Evolutionary conservation across 768 basidiomycete species (phyloP).

Genomic region (Trametes cubensis): DNA sequence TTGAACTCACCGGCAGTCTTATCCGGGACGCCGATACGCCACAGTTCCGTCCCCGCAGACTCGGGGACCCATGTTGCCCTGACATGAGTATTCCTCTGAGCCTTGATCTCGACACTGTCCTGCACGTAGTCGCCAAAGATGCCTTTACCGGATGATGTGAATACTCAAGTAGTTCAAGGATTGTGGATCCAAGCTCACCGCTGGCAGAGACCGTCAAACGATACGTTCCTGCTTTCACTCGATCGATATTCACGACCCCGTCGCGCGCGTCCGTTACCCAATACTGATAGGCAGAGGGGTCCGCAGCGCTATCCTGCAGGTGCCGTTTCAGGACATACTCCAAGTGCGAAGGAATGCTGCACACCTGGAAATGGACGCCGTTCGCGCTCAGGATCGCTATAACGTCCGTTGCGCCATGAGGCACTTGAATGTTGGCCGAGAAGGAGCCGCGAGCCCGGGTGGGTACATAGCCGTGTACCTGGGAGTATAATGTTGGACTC

Average conservation of each 20-base stretch:
- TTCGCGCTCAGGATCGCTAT: constrained; percentile 32
- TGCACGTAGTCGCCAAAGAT: constrained; percentile 34
- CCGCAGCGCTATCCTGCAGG: constrained; percentile 29
- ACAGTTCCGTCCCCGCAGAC: constrained; percentile 31
- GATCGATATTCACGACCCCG: constrained; percentile 26
- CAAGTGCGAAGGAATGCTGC: neutral
- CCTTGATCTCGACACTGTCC: constrained; percentile 28
- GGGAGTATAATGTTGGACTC: neutral
- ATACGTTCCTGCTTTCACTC: constrained; percentile 34
- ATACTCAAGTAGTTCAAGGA: neutral
- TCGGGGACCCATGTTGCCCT: constrained; percentile 29
- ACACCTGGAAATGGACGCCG: constrained; percentile 27
- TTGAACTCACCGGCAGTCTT: constrained; percentile 32
- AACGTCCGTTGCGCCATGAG: constrained; percentile 24
- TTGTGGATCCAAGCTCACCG: neutral
- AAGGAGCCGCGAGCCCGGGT: constrained; percentile 28
- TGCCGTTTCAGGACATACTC: neutral
- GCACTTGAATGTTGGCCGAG: constrained; percentile 19
- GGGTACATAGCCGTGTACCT: constrained; percentile 30
- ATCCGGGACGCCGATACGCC: constrained; percentile 34
- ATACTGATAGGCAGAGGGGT: constrained; percentile 32
- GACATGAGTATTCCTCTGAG: constrained; percentile 21
- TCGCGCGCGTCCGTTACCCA: constrained; percentile 26
- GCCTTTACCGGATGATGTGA: constrained; percentile 7
- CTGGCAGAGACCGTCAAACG: constrained; percentile 32